A percentile compares a stretch with the other conserved stretches of the same genome.
These are phyloP conservation scores for Halenospora varia DNA, from an alignment of 495 filamentous ascomycete species.

Conservation along the genomic window DNA sequence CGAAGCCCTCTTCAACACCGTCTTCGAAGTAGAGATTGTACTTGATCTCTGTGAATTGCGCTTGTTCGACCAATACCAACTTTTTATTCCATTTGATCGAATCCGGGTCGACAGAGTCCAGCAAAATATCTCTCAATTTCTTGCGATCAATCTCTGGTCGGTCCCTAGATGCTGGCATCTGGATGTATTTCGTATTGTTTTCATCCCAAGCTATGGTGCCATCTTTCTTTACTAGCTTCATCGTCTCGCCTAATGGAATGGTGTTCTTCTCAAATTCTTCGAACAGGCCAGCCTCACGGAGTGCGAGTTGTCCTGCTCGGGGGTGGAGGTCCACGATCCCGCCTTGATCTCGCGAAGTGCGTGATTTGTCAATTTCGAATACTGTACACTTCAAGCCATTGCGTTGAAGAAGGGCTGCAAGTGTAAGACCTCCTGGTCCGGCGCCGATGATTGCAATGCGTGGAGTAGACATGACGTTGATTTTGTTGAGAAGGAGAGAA, in stretches of 20 bases:
- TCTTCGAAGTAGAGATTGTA: conserved; percentile 14
- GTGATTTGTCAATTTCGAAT: conserved; percentile 48
- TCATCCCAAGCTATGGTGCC: conserved; percentile 26
- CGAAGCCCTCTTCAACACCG: conserved; percentile 29
- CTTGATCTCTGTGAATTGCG: neutral
- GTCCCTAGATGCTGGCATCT: conserved; percentile 2
- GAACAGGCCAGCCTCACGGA: conserved; percentile 47
- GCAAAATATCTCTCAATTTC: conserved; percentile 20
- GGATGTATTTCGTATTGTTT: conserved; percentile 2
- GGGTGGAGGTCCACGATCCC: conserved; percentile 55
- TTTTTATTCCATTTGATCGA: conserved; percentile 19
- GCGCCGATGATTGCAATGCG: conserved; percentile 52
- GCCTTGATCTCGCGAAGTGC: conserved; percentile 37
- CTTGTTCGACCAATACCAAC: conserved; percentile 3
- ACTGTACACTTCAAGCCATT: conserved; percentile 40
- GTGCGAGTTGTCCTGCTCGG: conserved; percentile 44
- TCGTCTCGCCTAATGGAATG: conserved; percentile 38
- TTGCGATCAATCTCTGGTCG: conserved; percentile 26
- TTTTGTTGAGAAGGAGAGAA: neutral
- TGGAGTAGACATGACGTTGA: conserved; percentile 25
- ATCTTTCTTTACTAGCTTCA: conserved; percentile 24
- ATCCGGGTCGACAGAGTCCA: conserved; percentile 11
- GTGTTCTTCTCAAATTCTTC: conserved; percentile 39
- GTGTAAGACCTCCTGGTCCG: conserved; percentile 53
- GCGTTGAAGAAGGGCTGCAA: conserved; percentile 50